Base-by-base conservation (phyloP, 768 basidiomycete genomes). In the Termitomyces heimii region DNA sequence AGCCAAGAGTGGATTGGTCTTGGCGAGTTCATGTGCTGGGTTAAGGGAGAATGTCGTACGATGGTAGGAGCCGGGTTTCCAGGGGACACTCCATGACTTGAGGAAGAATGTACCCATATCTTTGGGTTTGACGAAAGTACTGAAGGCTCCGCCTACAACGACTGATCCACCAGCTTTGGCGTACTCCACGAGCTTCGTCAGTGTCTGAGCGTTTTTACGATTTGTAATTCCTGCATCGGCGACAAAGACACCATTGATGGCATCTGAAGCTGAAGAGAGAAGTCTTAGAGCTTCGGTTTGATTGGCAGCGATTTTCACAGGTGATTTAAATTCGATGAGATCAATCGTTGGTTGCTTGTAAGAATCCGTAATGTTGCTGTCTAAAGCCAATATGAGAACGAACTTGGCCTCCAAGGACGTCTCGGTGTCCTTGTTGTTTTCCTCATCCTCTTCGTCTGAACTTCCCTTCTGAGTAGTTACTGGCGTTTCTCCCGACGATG, bases 1-100 rank as follows among this genome's bases (percentile, higher is more conserved):
- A 3, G 49, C 54, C 7, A 75, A 60, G 2, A 66, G 67, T 0
- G 70, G 66, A 53, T 72, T 75, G 6, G 55, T 53, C 57, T 65
- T 67, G 0, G 66, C 69, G 4, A 73, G 29, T 14, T 67, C 64
- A 43, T 73, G 70, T 2, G 45, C 44, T 16, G 66, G 56, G 40
- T 77, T 77, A 39, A 69, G 58, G 5, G 57, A 58, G 64, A 75
- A 73, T 1, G 71, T 76, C 20, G 71, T 71, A 35, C 75, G 73
- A 59, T 70, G 68, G 55, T 79, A 79, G 3, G 69, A 68, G 5
- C 77, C 77, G 9, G 59, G 45, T 55, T 69, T 69, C 77, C 76
- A 77, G 0, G 63, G 48, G 26, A 78, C 66, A 42, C 69, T 66
- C 69, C 72, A 73, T 7, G 61, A 55, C 22, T 64, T 57, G 29